Conservation (phyloP, 192 early-diverging fungal species). For the Geosiphon pyriformis region DNA sequence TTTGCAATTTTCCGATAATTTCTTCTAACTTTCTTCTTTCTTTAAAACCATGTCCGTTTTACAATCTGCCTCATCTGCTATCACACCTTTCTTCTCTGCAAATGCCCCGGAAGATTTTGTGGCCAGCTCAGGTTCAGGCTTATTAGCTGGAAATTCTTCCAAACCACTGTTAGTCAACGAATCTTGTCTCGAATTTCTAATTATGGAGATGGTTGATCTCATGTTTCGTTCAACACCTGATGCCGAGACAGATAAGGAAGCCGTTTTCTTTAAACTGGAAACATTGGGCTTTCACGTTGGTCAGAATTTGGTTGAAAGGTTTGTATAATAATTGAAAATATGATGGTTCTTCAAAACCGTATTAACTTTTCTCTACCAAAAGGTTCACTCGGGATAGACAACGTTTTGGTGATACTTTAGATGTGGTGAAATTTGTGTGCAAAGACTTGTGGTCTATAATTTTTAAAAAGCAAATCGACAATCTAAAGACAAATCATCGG, state of each 20-base stretch:
- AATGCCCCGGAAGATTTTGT: conserved; percentile 9
- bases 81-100: conserved; percentile 19
- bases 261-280: conserved; percentile 88
- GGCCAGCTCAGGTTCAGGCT: neutral
- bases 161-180: conserved; percentile 52
- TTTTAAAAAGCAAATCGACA: conserved; percentile 98
- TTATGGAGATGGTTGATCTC: conserved; percentile 71
- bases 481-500: conserved; percentile 97
- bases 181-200: conserved; percentile 62
- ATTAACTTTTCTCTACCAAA: conserved; percentile 2
- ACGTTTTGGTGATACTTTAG: conserved; percentile 89
- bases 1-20: neutral
- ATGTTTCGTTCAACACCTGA: conserved; percentile 52
- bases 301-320: conserved; percentile 80
- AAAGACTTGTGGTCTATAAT: conserved; percentile 94
- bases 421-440: conserved; percentile 98
- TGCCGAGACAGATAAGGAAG: conserved; percentile 73
- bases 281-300: conserved; percentile 87
- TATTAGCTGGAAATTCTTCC: neutral
- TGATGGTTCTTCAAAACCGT: neutral
- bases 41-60: conserved; percentile 22
- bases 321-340: neutral
- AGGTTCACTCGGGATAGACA: conserved; percentile 81
- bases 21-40: too few relatives aligned
- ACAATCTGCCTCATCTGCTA: conserved; percentile 23